phyloP scores from a whole-genome alignment of 169 alveolate species.

The Theileria annulata region DNA sequence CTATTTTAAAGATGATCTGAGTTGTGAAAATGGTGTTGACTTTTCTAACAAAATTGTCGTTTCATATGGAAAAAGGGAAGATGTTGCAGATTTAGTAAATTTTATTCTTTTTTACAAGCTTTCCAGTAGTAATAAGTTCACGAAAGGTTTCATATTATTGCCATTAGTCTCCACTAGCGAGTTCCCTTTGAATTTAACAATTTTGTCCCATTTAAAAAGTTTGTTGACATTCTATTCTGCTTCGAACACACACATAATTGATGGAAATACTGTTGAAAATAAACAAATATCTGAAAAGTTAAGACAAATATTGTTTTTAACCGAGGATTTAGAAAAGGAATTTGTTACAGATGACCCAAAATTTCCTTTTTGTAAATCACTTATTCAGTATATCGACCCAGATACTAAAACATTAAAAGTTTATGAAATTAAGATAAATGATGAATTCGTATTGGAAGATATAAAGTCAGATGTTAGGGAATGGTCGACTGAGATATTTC shows the following conservation, averaged over 20 bases:
- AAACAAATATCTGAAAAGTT: neutral
- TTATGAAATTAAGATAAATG: slow-evolving; percentile 22
- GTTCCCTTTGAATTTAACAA: neutral
- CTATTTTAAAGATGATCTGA: neutral
- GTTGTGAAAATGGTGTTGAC: neutral
- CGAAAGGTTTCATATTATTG: neutral
- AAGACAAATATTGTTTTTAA: neutral
- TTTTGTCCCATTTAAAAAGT: neutral
- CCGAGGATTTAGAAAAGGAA: neutral
- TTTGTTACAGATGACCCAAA: slow-evolving; percentile 14
- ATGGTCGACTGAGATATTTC: slow-evolving; percentile 44
- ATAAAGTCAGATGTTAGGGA: slow-evolving; percentile 28
- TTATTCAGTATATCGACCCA: neutral
- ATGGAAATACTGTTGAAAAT: neutral
- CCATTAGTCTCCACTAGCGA: neutral
- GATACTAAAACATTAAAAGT: slow-evolving; percentile 3
- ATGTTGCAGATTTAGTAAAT: neutral
- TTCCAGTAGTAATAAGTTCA: neutral
- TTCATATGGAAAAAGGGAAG: neutral
- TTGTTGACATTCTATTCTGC: neutral
- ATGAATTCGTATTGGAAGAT: slow-evolving; percentile 40
- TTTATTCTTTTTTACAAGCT: slow-evolving; percentile 10
- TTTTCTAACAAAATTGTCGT: neutral
- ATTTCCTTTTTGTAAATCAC: slow-evolving; percentile 16
- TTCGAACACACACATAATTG: neutral